phyloP scores from a whole-genome alignment of 257 asterid genomes.

The Avicennia marina region DNA sequence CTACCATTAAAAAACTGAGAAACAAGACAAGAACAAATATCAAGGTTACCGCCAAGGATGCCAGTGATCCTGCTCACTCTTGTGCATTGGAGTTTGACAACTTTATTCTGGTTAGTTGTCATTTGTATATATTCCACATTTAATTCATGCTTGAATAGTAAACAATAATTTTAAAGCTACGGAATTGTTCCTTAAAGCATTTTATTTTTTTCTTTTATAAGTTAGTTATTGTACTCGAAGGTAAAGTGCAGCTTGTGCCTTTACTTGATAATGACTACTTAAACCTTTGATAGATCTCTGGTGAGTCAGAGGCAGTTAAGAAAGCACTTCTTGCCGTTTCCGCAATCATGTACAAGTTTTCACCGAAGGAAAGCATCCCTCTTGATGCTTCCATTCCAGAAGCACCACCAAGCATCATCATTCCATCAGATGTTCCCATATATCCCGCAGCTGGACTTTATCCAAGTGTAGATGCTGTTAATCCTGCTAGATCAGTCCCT shows the following conservation, averaged over 20 bases:
- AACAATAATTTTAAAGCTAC: too few relatives aligned
- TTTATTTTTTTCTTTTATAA: too few relatives aligned
- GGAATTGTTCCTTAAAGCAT: too few relatives aligned
- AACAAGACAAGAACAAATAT: constrained; percentile 61
- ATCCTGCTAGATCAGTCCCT: constrained; percentile 51
- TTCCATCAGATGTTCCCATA: constrained; percentile 83
- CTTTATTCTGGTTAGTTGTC: constrained; percentile 71
- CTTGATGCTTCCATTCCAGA: constrained; percentile 64
- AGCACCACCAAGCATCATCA: constrained; percentile 82
- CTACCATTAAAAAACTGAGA: constrained; percentile 73
- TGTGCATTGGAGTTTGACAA: constrained; percentile 91
- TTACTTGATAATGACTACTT: constrained; percentile 18
- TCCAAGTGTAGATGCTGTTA: constrained; percentile 49
- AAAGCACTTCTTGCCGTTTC: constrained; percentile 90
- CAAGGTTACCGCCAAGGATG: constrained; percentile 64
- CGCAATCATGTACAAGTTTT: constrained; percentile 84
- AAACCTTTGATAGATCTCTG: constrained; percentile 58
- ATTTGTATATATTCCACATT: background rate
- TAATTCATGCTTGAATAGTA: too few relatives aligned
- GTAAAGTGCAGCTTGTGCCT: too few relatives aligned
- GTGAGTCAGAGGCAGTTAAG: constrained; percentile 75
- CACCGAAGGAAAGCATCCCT: constrained; percentile 83
- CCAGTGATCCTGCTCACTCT: constrained; percentile 70
- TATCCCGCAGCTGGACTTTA: constrained; percentile 73
- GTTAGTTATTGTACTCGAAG: too few relatives aligned